Conservation (phyloP, 306 rosid species). For the Sphenostylis stenocarpa region DNA sequence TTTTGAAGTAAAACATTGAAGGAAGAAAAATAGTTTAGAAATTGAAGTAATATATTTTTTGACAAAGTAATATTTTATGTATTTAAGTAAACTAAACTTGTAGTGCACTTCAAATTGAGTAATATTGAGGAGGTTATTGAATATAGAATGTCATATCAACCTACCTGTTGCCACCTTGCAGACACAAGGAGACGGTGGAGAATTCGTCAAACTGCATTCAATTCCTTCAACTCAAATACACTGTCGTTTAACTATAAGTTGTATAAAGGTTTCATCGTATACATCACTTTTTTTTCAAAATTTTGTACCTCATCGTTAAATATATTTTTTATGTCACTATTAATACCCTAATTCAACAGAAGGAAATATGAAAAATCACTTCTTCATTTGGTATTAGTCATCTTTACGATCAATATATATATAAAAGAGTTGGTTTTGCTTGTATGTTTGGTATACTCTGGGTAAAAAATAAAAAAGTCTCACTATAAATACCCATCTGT, state of each 20-base stretch:
- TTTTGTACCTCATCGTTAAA: too few relatives aligned
- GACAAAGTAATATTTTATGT: too few relatives aligned
- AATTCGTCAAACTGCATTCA: constrained; percentile 27
- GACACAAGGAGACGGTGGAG: not conserved
- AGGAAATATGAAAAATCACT: too few relatives aligned
- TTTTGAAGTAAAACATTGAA: not conserved
- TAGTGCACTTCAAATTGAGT: constrained; percentile 30
- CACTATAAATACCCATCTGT: not conserved
- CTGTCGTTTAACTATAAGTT: not conserved
- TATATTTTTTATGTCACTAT: too few relatives aligned
- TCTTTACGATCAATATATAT: too few relatives aligned
- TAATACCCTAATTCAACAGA: too few relatives aligned
- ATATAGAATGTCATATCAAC: constrained; percentile 16
- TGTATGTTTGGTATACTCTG: too few relatives aligned
- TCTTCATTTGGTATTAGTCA: too few relatives aligned
- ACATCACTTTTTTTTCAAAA: too few relatives aligned
- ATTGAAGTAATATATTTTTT: not conserved
- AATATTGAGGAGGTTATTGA: not conserved
- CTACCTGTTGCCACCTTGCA: constrained; percentile 38
- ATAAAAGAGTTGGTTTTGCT: too few relatives aligned
- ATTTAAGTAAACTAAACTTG: not conserved
- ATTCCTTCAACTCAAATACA: constrained; percentile 10
- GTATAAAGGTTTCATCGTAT: too few relatives aligned
- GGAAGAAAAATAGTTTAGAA: not conserved
- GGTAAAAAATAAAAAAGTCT: too few relatives aligned